Base-by-base conservation (phyloP, 1,284 basidiomycete species). In the Irpex lacteus region DNA sequence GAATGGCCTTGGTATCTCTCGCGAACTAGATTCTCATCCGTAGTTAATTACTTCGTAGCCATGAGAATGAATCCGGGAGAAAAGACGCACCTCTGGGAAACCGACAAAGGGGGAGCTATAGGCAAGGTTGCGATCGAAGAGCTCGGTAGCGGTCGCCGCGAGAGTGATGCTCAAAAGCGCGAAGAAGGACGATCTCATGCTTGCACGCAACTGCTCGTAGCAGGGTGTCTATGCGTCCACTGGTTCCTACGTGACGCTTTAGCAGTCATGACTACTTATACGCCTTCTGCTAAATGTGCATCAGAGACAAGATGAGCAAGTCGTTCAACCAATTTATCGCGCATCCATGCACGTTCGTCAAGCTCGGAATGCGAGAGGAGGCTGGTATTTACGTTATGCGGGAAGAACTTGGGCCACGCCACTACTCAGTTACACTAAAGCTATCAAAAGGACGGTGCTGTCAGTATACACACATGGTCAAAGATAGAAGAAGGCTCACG, bases 81-180 rank as follows among this genome's bases (percentile, higher is more conserved):
- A 15, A 18, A 11, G 7, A 67, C 75, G 60, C 69, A 79, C 82
- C 69, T 82, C 73, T 2, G 77, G 76, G 59, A 78, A 74, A 32
- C 78, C 76, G 15, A 70, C 66, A 69, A 83, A 84, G 0, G 83
- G 83, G n/a, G 82, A 84, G 5, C 73, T 69, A 66, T 85, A 85
- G 0, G 73, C 83, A 34, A 84, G 66, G 68, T 85, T 85, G 32
- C 78, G 77, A 63, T 82, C 79, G 57, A 81, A 73, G 1, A 79
- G 70, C 40, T 71, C 67, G 5, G 74, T 76, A 8, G 75, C 78
- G 2, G 61, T 66, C 4, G 67, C 59, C 32, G 67, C 65, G 18
- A 69, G 60, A 47, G 66, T 60, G 7, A 71, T 55, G 66, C 62
- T 15, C 44, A 64, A 62, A 44, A 59, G 59, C 15, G 50, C 18